These are phyloP conservation scores for Nymphaea thermarum DNA, from an alignment of 164 flowering plant species.

Conservation along the genomic window DNA sequence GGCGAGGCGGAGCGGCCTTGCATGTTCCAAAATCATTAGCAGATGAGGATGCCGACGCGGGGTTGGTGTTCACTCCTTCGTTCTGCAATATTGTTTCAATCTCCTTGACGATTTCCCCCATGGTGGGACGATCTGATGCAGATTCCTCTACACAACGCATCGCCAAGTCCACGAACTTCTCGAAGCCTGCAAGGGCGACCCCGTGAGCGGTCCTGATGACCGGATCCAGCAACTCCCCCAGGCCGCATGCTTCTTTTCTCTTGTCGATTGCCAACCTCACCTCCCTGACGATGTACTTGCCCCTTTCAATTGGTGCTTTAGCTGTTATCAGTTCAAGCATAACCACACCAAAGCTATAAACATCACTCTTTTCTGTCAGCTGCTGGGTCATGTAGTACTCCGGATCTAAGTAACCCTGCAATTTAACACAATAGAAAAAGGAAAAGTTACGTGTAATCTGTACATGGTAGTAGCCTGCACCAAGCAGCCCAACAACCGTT, in stretches of 20 bases:
- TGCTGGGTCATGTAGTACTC: constrained; percentile 95
- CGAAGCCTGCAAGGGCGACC: constrained; percentile 35
- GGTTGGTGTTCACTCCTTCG: constrained; percentile 57
- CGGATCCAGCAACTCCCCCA: constrained; percentile 59
- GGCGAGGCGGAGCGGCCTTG: constrained; percentile 25
- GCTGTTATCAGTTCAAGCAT: constrained; percentile 81
- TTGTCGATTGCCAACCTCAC: constrained; percentile 34
- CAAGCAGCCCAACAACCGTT: no score
- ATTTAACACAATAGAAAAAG: background rate
- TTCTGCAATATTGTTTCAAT: constrained; percentile 59
- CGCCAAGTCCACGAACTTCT: constrained; percentile 65
- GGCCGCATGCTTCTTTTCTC: constrained; percentile 37
- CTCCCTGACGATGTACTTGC: constrained; percentile 84
- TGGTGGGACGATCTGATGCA: constrained; percentile 76
- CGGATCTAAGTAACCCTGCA: constrained; percentile 96
- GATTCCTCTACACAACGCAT: constrained; percentile 83
- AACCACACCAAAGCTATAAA: constrained; percentile 86
- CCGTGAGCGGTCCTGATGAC: constrained; percentile 16
- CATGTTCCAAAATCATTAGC: constrained; percentile 57
- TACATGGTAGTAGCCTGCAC: no score
- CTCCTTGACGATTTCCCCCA: constrained; percentile 70
- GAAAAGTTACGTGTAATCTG: background rate
- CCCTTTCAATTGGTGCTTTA: constrained; percentile 70
- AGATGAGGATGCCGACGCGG: constrained; percentile 80
- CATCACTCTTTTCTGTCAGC: constrained; percentile 81